These are phyloP conservation scores for Sarocladium strictum DNA, from an alignment of 2,329 filamentous ascomycete species.

Conservation along the genomic window DNA sequence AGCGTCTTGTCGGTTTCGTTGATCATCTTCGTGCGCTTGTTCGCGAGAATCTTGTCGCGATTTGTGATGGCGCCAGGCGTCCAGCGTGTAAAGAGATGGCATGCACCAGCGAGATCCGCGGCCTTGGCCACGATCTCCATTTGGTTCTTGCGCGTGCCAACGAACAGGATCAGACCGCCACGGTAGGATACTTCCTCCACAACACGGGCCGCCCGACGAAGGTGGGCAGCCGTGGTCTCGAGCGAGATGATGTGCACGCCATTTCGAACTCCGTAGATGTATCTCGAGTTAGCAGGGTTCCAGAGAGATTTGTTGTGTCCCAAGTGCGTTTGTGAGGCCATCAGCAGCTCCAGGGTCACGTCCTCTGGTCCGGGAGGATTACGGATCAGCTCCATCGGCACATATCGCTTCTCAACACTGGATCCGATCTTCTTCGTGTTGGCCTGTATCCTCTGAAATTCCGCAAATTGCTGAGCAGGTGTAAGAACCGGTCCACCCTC, in stretches of 20 bases:
- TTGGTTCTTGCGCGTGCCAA: constrained; percentile 79
- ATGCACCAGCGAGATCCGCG: constrained; percentile 70
- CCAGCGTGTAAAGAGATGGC: constrained; percentile 91
- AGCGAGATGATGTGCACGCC: constrained; percentile 91
- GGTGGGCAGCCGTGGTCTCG: constrained; percentile 79
- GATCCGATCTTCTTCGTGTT: constrained; percentile 45
- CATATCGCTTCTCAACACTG: constrained; percentile 49
- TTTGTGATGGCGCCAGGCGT: constrained; percentile 89
- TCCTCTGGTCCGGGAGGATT: constrained; percentile 73
- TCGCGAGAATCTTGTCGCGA: constrained; percentile 77
- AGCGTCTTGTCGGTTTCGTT: constrained; percentile 62
- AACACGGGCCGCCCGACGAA: constrained; percentile 88
- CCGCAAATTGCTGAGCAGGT: constrained; percentile 32
- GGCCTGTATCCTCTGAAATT: constrained; percentile 31
- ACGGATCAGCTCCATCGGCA: constrained; percentile 58
- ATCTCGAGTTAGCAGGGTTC: constrained; percentile 90
- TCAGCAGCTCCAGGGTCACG: constrained; percentile 82
- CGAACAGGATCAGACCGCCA: constrained; percentile 84
- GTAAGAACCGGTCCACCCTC: constrained; percentile 28
- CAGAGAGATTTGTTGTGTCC: constrained; percentile 87
- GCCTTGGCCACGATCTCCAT: constrained; percentile 75
- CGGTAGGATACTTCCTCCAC: constrained; percentile 79
- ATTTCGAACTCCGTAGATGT: constrained; percentile 86
- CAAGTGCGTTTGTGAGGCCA: constrained; percentile 82
- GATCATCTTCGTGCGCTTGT: constrained; percentile 66